phyloP scores from a whole-genome alignment of 2,329 filamentous ascomycete species.

The Plenodomus lindquistii region DNA sequence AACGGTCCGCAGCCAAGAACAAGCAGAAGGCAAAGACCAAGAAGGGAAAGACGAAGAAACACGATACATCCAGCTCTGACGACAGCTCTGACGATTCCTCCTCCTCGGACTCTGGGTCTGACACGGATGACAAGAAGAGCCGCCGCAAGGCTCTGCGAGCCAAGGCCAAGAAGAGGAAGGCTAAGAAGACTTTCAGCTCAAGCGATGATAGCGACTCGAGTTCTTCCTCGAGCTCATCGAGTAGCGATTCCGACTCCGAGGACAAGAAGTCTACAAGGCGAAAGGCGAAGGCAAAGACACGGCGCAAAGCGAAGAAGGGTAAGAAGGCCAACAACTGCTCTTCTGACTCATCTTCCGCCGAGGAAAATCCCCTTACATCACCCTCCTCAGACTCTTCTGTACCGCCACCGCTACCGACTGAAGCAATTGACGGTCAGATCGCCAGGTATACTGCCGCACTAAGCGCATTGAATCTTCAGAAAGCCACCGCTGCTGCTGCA shows the following conservation, averaged over 20 bases:
- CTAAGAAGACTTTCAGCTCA: slow-evolving; percentile 24
- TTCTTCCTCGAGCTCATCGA: slow-evolving; percentile 16
- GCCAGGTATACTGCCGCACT: slow-evolving; percentile 16
- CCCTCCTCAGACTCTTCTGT: slow-evolving; percentile 3
- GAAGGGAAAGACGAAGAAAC: slow-evolving; percentile 28
- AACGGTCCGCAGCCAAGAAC: slow-evolving; percentile 16
- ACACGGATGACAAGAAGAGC: slow-evolving; percentile 12
- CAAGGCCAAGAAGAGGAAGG: slow-evolving; percentile 28
- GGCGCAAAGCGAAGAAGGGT: slow-evolving; percentile 19
- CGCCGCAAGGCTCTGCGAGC: slow-evolving; percentile 18
- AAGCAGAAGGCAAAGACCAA: slow-evolving; percentile 28
- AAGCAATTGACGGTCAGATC: slow-evolving; percentile 15
- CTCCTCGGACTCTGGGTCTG: slow-evolving; percentile 20
- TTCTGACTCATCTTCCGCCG: slow-evolving; percentile 10
- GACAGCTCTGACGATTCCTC: slow-evolving; percentile 19
- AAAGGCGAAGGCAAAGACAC: slow-evolving; percentile 23
- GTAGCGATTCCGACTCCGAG: slow-evolving; percentile 18
- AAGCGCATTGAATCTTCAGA: slow-evolving; percentile 17
- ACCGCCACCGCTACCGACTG: background rate
- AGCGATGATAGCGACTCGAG: slow-evolving; percentile 20
- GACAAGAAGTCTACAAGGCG: slow-evolving; percentile 17
- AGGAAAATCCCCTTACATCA: slow-evolving; percentile 9
- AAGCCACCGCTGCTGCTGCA: slow-evolving; percentile 14
- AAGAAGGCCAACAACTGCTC: slow-evolving; percentile 9
- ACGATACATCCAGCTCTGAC: slow-evolving; percentile 18